A percentile compares a stretch with the other conserved stretches of the same genome.
These are phyloP conservation scores for Cruciata laevipes DNA, from an alignment of 257 asterid species.

Conservation along the genomic window DNA sequence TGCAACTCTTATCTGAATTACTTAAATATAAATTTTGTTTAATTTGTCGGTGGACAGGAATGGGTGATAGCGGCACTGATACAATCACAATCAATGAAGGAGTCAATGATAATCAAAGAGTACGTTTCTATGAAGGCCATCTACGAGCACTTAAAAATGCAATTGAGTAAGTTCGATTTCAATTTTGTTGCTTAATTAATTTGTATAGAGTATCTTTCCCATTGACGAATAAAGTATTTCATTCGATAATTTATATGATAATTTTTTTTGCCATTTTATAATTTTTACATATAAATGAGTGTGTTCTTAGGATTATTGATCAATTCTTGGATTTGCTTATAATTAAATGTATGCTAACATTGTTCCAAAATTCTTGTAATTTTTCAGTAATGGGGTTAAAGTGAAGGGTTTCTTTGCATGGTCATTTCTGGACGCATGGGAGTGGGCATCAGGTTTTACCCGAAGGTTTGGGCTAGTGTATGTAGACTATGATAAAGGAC, in stretches of 20 bases:
- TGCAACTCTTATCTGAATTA: too few relatives aligned
- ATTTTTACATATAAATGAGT: too few relatives aligned
- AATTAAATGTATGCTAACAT: too few relatives aligned
- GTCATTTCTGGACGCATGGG: slow-evolving; percentile 37
- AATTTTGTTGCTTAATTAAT: not conserved
- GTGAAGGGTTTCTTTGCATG: slow-evolving; percentile 49
- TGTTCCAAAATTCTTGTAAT: not conserved
- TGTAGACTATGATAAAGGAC: slow-evolving; percentile 29
- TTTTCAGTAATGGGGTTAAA: slow-evolving; percentile 31
- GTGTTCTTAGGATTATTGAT: too few relatives aligned
- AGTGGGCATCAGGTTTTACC: slow-evolving; percentile 41
- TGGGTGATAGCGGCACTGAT: not conserved
- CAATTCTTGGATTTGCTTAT: too few relatives aligned
- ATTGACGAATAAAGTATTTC: too few relatives aligned
- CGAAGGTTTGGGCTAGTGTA: slow-evolving; percentile 27
- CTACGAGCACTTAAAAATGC: slow-evolving; percentile 14
- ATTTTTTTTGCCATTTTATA: too few relatives aligned
- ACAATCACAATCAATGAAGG: slow-evolving; percentile 4
- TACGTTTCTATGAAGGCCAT: slow-evolving; percentile 30
- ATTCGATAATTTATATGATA: too few relatives aligned
- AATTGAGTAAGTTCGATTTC: too few relatives aligned
- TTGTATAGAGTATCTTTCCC: too few relatives aligned
- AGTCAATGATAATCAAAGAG: slow-evolving; percentile 12
- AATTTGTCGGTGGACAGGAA: not conserved
- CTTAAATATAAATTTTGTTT: too few relatives aligned